phyloP scores from a whole-genome alignment of 139 green algal species.

The Zygnema circumcarinatum region DNA sequence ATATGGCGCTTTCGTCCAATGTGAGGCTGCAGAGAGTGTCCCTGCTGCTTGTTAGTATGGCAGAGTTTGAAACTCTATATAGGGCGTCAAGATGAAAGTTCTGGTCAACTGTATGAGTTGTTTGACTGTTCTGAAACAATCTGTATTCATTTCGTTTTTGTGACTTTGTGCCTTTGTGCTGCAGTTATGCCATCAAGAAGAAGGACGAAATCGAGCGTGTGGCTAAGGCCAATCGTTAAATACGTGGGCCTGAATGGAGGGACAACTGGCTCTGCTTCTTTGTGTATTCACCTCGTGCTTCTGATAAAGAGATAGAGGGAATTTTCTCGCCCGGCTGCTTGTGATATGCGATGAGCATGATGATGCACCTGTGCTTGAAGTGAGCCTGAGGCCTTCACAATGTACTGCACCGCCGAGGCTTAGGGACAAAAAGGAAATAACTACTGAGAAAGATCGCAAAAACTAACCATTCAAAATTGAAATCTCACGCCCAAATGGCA shows the following conservation, averaged over 20 bases:
- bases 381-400: neutral
- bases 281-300: neutral
- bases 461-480: no score
- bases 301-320: neutral
- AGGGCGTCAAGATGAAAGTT: no score
- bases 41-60: no score
- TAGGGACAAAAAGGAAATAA: neutral
- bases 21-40: neutral
- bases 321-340: neutral
- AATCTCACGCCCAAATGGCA: no score
- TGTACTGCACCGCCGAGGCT: neutral
- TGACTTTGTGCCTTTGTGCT: neutral
- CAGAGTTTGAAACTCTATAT: no score
- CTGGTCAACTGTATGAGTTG: no score
- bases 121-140: no score
- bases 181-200: slow-evolving; percentile 99
- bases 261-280: neutral
- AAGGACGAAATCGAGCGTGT: slow-evolving; percentile 99
- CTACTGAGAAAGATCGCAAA: neutral
- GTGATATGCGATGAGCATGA: neutral
- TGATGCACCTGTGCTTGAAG: neutral
- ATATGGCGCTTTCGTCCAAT: neutral
- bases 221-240: slow-evolving; percentile 99
- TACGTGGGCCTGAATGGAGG: neutral
- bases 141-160: neutral